Percentiles rank a stretch among this genome's conserved stretches.
Evolutionary conservation across 192 early-diverging fungal genomes (phyloP).

Genomic region (Coemansia sp.): DNA sequence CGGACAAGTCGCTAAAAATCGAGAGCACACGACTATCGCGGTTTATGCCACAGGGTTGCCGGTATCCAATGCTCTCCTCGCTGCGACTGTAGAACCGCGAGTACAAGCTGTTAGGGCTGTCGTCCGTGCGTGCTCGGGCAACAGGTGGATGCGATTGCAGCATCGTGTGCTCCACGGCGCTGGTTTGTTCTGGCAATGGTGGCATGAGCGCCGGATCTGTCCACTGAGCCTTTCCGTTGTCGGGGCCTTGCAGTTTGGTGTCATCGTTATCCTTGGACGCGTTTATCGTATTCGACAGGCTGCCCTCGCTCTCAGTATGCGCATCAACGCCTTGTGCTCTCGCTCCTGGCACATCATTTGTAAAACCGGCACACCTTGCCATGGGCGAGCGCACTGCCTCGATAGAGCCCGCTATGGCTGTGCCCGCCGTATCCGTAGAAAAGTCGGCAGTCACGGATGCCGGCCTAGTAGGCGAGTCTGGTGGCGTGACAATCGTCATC

Average conservation of each 20-base stretch:
- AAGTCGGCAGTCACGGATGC: conserved; percentile 4
- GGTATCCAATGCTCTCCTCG: conserved; percentile 13
- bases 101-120: conserved; percentile 4
- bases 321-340: not conserved
- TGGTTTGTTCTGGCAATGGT: not conserved
- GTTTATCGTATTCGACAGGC: not conserved
- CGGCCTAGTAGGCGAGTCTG: conserved; percentile 23
- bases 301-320: not conserved
- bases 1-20: conserved; percentile 31
- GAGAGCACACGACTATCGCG: conserved; percentile 18
- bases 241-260: not conserved
- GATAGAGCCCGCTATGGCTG: conserved; percentile 4
- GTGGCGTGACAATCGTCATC: conserved; percentile 18
- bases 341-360: not conserved
- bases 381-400: not conserved
- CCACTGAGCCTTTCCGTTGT: not conserved
- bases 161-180: not conserved
- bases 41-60: conserved; percentile 5
- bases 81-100: not conserved
- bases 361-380: not conserved
- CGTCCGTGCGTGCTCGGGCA: not conserved
- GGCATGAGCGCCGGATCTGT: not conserved
- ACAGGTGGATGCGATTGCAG: not conserved
- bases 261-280: not conserved
- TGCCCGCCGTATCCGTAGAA: conserved; percentile 2